phyloP scores from a whole-genome alignment of 257 asterid species.

The Gardenia jasminoides region DNA sequence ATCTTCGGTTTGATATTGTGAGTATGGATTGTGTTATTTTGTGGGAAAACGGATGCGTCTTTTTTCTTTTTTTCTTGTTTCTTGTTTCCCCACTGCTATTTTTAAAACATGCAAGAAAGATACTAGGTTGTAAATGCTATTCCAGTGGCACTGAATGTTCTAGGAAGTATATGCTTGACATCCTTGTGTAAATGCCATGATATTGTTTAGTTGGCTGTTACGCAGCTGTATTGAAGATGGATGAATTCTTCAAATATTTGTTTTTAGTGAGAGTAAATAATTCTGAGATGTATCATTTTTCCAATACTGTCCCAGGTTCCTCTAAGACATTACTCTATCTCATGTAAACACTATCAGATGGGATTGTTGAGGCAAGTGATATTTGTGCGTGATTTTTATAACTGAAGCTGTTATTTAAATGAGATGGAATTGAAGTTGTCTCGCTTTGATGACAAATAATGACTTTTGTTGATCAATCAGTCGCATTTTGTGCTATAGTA shows the following conservation, averaged over 20 bases:
- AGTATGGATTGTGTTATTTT: conserved; percentile 45
- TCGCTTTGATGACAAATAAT: neutral
- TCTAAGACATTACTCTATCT: neutral
- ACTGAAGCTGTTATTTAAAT: neutral
- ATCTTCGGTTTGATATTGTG: conserved; percentile 98
- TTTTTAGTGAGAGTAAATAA: neutral
- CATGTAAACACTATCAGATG: neutral
- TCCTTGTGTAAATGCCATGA: neutral
- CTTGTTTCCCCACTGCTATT: neutral
- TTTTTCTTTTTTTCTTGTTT: neutral
- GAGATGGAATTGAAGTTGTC: neutral
- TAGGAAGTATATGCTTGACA: neutral
- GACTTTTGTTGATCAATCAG: neutral
- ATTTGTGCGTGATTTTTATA: neutral
- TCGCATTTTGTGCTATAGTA: neutral
- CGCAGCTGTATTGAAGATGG: neutral
- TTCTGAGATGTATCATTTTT: neutral
- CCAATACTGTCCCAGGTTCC: neutral
- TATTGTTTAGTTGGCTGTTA: neutral
- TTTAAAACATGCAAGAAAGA: neutral
- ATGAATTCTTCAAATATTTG: neutral
- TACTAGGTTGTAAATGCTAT: neutral
- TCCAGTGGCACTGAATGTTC: neutral
- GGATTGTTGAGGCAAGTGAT: neutral
- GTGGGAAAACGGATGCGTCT: neutral